A percentile compares a stretch with the other conserved stretches of the same genome.
Evolutionary conservation across 257 asterid genomes (phyloP).

Genomic region (Ocimum tenuiflorum): DNA sequence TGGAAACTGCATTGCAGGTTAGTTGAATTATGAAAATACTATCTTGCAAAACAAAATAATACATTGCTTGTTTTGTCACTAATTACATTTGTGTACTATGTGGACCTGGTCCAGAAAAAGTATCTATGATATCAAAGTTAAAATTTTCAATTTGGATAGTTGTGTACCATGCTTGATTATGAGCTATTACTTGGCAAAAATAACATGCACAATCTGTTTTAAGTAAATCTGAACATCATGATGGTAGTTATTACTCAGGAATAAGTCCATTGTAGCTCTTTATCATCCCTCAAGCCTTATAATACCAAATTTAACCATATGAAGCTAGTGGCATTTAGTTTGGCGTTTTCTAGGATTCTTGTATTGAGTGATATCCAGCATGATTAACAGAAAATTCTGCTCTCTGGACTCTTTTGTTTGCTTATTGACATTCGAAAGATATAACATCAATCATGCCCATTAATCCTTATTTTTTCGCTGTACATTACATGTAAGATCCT

Average conservation of each 20-base stretch:
- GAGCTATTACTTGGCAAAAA: neutral
- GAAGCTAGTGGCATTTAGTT: neutral
- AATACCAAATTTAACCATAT: neutral
- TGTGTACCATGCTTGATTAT: neutral
- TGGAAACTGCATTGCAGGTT: conserved; percentile 97
- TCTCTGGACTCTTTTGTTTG: neutral
- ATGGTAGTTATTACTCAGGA: neutral
- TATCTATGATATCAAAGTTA: neutral
- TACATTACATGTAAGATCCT: conserved; percentile 10
- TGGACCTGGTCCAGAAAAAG: neutral
- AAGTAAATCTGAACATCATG: conserved; percentile 4
- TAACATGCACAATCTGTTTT: neutral
- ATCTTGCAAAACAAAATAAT: neutral
- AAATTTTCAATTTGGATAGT: conserved; percentile 4
- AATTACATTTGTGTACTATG: neutral
- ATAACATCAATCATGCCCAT: neutral
- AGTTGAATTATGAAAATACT: conserved; percentile 19
- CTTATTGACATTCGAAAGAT: neutral
- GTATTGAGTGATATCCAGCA: conserved; percentile 3
- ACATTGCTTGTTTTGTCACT: neutral
- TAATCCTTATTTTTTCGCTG: conserved; percentile 3
- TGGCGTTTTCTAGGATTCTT: neutral
- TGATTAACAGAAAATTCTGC: neutral
- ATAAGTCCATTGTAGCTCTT: conserved; percentile 7
- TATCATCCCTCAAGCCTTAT: neutral